phyloP scores from a whole-genome alignment of 805 yeast species.

The Pichia thaimueangensis region DNA sequence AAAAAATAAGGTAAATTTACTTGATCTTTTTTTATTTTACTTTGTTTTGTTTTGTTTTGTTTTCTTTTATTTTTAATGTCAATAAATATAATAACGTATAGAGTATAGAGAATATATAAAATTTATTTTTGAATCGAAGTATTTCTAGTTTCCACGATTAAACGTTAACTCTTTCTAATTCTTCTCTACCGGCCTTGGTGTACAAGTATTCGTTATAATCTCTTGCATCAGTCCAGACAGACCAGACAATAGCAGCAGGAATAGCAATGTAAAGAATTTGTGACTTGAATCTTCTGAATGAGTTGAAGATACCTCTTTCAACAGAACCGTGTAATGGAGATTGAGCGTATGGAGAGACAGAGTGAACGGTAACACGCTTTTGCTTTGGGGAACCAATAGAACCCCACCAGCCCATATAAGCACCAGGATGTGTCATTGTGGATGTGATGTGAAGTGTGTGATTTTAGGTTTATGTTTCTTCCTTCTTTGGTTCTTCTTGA shows the following conservation, averaged over 20 bases:
- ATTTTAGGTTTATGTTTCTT: too few species aligned
- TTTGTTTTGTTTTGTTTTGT: background rate
- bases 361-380: constrained; percentile 79
- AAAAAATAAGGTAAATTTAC: background rate
- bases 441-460: too few species aligned
- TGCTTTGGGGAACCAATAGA: constrained; percentile 73
- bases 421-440: constrained; percentile 42
- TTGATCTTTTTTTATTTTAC: too few species aligned
- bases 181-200: constrained; percentile 97
- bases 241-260: constrained; percentile 79
- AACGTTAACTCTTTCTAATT: constrained; percentile 60
- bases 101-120: too few species aligned
- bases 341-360: constrained; percentile 92
- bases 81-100: too few species aligned
- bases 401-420: constrained; percentile 99
- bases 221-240: constrained; percentile 80
- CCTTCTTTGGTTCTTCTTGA: too few species aligned
- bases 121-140: too few species aligned
- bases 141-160: too few species aligned
- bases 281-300: constrained; percentile 85
- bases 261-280: constrained; percentile 72
- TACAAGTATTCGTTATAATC: constrained; percentile 90
- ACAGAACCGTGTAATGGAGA: constrained; percentile 83
- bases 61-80: too few species aligned
- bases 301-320: constrained; percentile 84